Evolutionary conservation across 1,284 basidiomycete species (phyloP).

Genomic region (Irpex sp.): DNA sequence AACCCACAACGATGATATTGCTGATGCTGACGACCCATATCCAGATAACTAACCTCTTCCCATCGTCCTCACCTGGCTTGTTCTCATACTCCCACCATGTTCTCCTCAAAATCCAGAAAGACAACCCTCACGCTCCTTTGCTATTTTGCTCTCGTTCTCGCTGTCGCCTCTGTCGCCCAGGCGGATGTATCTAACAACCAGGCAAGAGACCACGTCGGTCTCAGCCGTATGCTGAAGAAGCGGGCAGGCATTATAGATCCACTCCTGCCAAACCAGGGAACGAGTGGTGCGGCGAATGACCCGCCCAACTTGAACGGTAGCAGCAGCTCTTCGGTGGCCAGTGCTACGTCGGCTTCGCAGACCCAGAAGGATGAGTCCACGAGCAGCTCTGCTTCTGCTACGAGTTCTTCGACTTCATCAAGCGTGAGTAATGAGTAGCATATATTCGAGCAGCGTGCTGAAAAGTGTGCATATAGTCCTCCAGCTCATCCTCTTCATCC

Average conservation of each 20-base stretch:
- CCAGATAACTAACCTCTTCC: conserved; percentile 1
- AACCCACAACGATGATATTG: not conserved
- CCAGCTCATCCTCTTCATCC: conserved; percentile 8
- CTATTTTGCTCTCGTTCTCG: conserved; percentile 47
- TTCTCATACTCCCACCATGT: conserved; percentile 33
- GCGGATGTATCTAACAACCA: conserved; percentile 40
- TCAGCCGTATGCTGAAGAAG: conserved; percentile 69
- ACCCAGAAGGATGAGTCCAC: not conserved
- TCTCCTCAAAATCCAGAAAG: conserved; percentile 38
- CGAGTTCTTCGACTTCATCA: conserved; percentile 11
- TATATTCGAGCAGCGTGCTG: not conserved
- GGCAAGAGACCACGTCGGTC: conserved; percentile 46
- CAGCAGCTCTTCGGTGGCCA: not conserved
- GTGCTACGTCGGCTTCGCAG: conserved; percentile 1
- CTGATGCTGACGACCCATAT: not conserved
- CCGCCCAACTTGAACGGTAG: conserved; percentile 12
- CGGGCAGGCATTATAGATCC: conserved; percentile 33
- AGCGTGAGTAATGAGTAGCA: not conserved
- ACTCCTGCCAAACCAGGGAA: conserved; percentile 14
- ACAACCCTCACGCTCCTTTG: conserved; percentile 62
- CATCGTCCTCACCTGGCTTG: conserved; percentile 4
- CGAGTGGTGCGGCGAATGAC: conserved; percentile 17
- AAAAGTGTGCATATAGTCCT: not conserved
- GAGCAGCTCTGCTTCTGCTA: not conserved
- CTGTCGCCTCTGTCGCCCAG: conserved; percentile 39